Percentiles rank a stretch among this genome's conserved stretches.
These are phyloP conservation scores for Globisporangium emineosum DNA, from an alignment of 352 stramenopile genomes.

Conservation along the genomic window DNA sequence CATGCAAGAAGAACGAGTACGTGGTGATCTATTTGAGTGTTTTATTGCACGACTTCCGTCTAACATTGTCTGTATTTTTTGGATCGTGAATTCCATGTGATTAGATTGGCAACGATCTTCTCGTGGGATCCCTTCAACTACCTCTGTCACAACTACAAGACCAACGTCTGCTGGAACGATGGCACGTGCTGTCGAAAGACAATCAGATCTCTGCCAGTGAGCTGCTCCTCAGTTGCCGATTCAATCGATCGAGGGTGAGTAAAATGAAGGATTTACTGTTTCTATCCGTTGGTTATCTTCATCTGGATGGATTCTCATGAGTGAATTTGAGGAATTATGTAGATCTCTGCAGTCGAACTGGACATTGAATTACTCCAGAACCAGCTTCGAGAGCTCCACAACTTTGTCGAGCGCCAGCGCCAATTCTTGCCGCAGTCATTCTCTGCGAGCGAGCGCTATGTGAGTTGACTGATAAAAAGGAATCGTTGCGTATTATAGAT, in stretches of 20 bases:
- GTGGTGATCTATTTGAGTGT: background rate
- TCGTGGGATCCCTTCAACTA: conserved; percentile 35
- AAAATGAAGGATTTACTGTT: background rate
- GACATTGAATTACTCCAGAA: conserved; percentile 60
- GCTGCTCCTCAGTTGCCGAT: conserved; percentile 42
- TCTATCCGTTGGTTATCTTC: background rate
- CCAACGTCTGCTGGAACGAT: conserved; percentile 42
- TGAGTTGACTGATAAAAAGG: background rate
- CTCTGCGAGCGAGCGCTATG: conserved; percentile 1
- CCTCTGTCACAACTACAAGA: conserved; percentile 47
- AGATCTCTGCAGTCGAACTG: conserved; percentile 54
- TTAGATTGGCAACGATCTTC: conserved; percentile 39
- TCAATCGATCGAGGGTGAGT: conserved; percentile 47
- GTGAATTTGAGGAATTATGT: conserved; percentile 1
- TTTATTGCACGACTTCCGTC: background rate
- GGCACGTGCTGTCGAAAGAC: conserved; percentile 39
- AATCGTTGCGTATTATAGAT: background rate
- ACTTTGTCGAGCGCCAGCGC: conserved; percentile 51
- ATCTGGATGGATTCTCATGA: background rate
- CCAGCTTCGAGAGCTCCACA: conserved; percentile 52
- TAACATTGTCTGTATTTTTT: background rate
- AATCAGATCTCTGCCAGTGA: conserved; percentile 30
- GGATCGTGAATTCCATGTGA: background rate
- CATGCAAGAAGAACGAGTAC: conserved; percentile 55
- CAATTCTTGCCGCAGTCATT: conserved; percentile 21